Conservation (phyloP, 371 early-diverging fungal species). For the Mortierella sp. region DNA sequence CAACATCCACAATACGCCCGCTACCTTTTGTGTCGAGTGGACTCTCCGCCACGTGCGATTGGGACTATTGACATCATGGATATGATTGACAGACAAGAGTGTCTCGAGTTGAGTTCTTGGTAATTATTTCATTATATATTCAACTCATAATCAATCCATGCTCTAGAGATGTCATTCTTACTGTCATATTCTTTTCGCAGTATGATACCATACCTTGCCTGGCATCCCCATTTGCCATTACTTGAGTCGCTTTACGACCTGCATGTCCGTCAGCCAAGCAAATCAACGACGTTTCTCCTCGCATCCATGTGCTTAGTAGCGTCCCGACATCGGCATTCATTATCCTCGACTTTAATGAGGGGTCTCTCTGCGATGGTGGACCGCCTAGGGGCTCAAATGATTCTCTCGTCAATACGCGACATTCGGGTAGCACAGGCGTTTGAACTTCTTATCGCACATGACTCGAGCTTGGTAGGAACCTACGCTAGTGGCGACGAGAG, state of each 20-base stretch:
- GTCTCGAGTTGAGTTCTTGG: conserved; percentile 12
- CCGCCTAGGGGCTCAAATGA: conserved; percentile 18
- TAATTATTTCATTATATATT: not conserved
- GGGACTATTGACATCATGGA: conserved; percentile 21
- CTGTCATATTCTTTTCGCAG: not conserved
- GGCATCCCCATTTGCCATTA: conserved; percentile 33
- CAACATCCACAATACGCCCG: conserved; percentile 22
- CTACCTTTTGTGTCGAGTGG: conserved; percentile 12
- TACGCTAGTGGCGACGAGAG: conserved; percentile 3
- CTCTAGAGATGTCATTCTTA: not conserved
- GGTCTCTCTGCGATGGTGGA: conserved; percentile 25
- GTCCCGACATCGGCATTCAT: conserved; percentile 24
- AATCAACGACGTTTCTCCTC: conserved; percentile 20
- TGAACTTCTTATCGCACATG: conserved; percentile 31
- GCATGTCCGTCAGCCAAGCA: conserved; percentile 6
- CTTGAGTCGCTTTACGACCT: conserved; percentile 21
- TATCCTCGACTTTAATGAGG: conserved; percentile 21
- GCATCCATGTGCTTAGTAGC: conserved; percentile 29
- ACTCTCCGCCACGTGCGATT: conserved; percentile 2
- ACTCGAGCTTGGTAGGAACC: conserved; percentile 29
- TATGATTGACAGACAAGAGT: conserved; percentile 28
- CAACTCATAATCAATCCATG: not conserved
- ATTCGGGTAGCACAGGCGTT: conserved; percentile 22
- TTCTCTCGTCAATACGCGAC: conserved; percentile 16
- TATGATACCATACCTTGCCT: conserved; percentile 22